These are phyloP conservation scores for Oenanthe javanica DNA, from an alignment of 140 eudicot genomes.

Conservation along the genomic window DNA sequence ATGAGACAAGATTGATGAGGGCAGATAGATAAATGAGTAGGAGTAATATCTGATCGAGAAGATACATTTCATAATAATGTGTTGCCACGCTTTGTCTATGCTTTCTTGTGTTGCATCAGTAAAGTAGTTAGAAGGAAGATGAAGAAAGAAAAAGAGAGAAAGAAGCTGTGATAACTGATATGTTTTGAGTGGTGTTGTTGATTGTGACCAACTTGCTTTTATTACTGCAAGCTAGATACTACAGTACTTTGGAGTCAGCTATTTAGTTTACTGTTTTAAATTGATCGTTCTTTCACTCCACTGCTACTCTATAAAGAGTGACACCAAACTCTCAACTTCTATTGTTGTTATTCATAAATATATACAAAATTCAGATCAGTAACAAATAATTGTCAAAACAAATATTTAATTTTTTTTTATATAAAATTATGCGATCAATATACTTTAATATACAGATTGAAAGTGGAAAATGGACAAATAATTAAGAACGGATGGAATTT, in stretches of 20 bases:
- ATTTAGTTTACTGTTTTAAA: background rate
- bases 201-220: slow-evolving; percentile 8
- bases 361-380: no score
- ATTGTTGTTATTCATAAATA: background rate
- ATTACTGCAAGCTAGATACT: background rate
- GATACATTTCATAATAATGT: background rate
- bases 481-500: no score
- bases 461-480: no score
- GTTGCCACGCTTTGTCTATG: background rate
- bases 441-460: no score
- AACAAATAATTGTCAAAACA: no score
- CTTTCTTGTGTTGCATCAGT: background rate
- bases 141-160: background rate
- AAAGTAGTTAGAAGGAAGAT: no score
- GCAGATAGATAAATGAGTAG: background rate
- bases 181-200: background rate
- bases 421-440: no score
- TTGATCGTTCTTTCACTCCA: background rate
- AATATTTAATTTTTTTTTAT: no score
- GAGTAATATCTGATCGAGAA: background rate
- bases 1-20: background rate
- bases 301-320: background rate
- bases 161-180: background rate
- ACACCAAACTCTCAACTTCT: background rate
- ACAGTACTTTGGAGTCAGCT: background rate